Percentiles rank a stretch among this genome's conserved stretches.
Conservation (phyloP, 2,329 filamentous ascomycete genomes). For the Aspergillus cejpii region DNA sequence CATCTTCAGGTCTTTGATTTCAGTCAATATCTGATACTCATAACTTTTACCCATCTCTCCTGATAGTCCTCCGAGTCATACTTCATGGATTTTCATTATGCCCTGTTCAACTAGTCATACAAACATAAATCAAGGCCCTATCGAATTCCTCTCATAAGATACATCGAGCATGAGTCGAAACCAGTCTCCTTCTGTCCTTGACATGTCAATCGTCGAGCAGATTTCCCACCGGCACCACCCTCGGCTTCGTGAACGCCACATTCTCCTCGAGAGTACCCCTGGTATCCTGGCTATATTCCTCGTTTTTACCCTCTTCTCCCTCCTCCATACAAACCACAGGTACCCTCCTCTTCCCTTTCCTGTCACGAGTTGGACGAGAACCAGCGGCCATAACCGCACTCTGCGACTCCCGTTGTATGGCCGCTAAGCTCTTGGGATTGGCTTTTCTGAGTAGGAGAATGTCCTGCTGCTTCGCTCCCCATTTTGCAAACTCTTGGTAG, state of each 20-base stretch:
- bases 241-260: neutral
- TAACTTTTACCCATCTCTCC: too few relatives aligned
- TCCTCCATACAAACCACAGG: neutral
- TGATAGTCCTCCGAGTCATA: too few relatives aligned
- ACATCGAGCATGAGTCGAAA: neutral
- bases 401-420: neutral
- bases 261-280: too few relatives aligned
- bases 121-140: neutral
- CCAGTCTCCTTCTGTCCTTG: neutral
- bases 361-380: neutral
- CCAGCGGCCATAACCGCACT: neutral
- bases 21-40: too few relatives aligned
- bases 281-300: too few relatives aligned
- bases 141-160: neutral
- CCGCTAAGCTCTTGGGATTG: neutral
- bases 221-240: neutral
- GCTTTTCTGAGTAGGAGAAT: slow-evolving; percentile 15
- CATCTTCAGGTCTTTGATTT: too few relatives aligned
- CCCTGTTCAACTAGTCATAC: neutral
- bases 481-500: slow-evolving; percentile 28
- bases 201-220: neutral
- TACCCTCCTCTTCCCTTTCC: neutral
- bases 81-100: neutral
- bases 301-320: neutral
- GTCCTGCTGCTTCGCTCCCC: slow-evolving; percentile 27